Evolutionary conservation across 305 asterid species (phyloP).

Genomic region (Fraxinus angustifolia): DNA sequence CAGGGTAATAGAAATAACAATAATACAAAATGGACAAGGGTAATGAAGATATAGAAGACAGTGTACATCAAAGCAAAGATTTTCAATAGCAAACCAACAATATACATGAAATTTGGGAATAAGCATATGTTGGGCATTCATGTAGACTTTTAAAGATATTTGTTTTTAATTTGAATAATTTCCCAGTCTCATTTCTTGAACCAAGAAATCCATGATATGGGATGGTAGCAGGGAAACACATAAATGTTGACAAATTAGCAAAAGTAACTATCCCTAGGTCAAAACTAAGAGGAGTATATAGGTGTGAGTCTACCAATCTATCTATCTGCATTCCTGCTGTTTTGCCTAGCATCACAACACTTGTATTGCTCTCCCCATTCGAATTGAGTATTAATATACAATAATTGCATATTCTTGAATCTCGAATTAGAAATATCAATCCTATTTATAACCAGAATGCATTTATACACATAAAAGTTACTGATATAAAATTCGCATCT

Average conservation of each 20-base stretch:
- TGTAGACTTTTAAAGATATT: not conserved
- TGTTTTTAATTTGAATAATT: not conserved
- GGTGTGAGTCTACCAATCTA: not conserved
- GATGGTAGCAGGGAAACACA: not conserved
- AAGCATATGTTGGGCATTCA: not conserved
- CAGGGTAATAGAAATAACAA: not conserved
- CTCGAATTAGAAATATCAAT: not conserved
- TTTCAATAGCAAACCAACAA: not conserved
- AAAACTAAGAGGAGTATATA: not conserved
- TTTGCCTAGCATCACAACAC: not conserved
- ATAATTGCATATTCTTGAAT: not conserved
- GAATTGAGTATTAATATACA: not conserved
- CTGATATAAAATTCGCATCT: not conserved
- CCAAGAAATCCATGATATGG: not conserved
- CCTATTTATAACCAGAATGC: not conserved
- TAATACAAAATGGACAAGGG: not conserved
- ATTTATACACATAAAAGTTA: not conserved
- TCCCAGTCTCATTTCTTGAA: not conserved
- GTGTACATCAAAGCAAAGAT: not conserved
- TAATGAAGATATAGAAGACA: not conserved
- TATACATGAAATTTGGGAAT: not conserved
- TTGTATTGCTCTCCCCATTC: not conserved
- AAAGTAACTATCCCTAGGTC: not conserved
- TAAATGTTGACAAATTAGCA: not conserved
- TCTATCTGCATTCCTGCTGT: not conserved